Base-by-base conservation (phyloP, 2,329 filamentous ascomycete species). In the Trichoderma asperellum region DNA sequence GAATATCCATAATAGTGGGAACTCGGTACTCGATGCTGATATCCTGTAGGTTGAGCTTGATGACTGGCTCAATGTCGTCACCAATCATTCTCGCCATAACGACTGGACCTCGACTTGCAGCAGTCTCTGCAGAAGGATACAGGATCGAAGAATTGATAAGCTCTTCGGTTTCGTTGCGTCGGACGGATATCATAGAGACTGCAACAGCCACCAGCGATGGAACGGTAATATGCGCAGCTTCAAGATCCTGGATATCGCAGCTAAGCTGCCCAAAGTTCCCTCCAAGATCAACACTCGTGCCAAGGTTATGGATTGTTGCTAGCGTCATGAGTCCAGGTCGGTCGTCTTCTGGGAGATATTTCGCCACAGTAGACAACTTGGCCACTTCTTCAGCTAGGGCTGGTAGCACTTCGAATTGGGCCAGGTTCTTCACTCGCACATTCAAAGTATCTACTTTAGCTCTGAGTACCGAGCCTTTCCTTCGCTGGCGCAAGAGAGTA, bases 341-440 rank as follows among this genome's bases (percentile, higher is more conserved):
- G 74, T 99, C 95, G 79, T 99, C 96, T 74, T 99, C 95, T 0
- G 96, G 95, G 2, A 99, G 85, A 77, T 98, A 98, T 77, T 97
- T 98, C 7, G 95, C 88, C 32, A 99, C 93, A 0, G 90, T 94
- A 0, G 94, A 92, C 5, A 99, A 83, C 73, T 92, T 93, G 6
- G 91, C 86, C 60, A 98, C 78, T 75, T 99, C 96, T 72, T 92
- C 90, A 0, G 87, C 90, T 10, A 99, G 85, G 12, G 86, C 85
- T 8, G 90, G 87, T 16, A 99, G 83, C 53, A 88, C 87, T 11
- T 87, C 83, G 18, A 97, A 81, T 72, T 91, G 88, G 12, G 87
- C 83, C 49, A 93, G 80, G 71, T 89, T 88, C 8, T 84, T 83
- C 18, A 96, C 81, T 4, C 86, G 83, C 27, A 90, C 81, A 62